Evolutionary conservation across 257 asterid species (phyloP).

Genomic region (Thymus mandschuricus): DNA sequence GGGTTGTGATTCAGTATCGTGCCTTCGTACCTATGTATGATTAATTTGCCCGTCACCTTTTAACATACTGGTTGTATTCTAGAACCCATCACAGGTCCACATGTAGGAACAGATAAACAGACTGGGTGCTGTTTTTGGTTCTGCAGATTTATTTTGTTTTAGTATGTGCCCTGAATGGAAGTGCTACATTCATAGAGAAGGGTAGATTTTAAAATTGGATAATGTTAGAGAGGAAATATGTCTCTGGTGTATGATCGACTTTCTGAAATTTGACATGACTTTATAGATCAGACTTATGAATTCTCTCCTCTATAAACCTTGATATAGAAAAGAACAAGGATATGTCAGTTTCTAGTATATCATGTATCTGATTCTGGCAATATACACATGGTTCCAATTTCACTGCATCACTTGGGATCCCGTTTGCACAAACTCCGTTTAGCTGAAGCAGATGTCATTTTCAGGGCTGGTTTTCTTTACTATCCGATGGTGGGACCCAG

Average conservation of each 20-base stretch:
- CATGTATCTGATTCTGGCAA: neutral
- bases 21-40: neutral
- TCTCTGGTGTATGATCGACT: too few species aligned
- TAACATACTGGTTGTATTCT: neutral
- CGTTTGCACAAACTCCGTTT: neutral
- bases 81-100: constrained; percentile 7
- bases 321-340: neutral
- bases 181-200: too few species aligned
- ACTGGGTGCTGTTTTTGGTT: neutral
- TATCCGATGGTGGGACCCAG: constrained; percentile 99
- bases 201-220: too few species aligned
- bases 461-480: constrained; percentile 96
- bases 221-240: too few species aligned
- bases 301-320: too few species aligned
- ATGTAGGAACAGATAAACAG: neutral
- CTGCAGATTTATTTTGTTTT: too few species aligned
- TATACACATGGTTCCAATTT: neutral
- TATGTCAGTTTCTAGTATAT: neutral
- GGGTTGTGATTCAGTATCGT: neutral
- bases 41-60: neutral
- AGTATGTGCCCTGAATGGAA: too few species aligned
- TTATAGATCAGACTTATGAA: neutral
- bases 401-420: neutral
- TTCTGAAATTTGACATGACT: too few species aligned
- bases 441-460: constrained; percentile 29